Evolutionary conservation across 2,329 filamentous ascomycete species (phyloP), one percentile per base, ranked within the genome.

Genomic region (Monilinia laxa): DNA sequence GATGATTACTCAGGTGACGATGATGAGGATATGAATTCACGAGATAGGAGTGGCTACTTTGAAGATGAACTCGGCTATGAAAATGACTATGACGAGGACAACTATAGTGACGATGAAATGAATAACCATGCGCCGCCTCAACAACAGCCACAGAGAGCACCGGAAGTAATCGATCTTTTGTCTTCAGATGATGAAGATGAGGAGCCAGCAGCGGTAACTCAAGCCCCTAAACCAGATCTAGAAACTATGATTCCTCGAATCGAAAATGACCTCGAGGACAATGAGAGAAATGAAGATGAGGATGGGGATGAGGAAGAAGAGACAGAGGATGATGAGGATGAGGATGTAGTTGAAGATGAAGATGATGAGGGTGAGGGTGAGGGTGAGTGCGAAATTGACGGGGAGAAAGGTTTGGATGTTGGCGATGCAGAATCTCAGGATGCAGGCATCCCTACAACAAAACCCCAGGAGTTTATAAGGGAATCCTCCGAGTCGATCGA

Each of bases 1-100:
- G 53, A 64, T n/a, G 71, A 68, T 40, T 71, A 74, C 58, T 77
- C 79, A 31, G 78, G 77, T 23, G 76, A 78, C 14, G 73, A 75
- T 35, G 64, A 56, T n/a, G 58, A 56, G 40, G 54, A 62, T 16
- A 47, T 62, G 47, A 23, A 47, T 28, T 40, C 11, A 35, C 28
- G 12, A 16, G 40, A n/a, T 23, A 49, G 35, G 3, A 53, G 18
- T 4, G 12, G 57, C 16, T 56, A 60, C 23, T 11, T 20, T 23
- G 35, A 55, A 63, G 57, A 64, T 20, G 65, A 65, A 23, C 35
- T 25, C 28, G 45, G 45, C 14, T 23, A 40, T 38, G 67, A 67
- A 12, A 68, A 70, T 23, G 67, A 62, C 4, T 68, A 68, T 55
- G 68, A 70, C 20, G 68, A 68, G 42, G 45, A 51, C 47, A 68